Evolutionary conservation across 257 asterid species (phyloP).

Genomic region (Solanum clarkiae): DNA sequence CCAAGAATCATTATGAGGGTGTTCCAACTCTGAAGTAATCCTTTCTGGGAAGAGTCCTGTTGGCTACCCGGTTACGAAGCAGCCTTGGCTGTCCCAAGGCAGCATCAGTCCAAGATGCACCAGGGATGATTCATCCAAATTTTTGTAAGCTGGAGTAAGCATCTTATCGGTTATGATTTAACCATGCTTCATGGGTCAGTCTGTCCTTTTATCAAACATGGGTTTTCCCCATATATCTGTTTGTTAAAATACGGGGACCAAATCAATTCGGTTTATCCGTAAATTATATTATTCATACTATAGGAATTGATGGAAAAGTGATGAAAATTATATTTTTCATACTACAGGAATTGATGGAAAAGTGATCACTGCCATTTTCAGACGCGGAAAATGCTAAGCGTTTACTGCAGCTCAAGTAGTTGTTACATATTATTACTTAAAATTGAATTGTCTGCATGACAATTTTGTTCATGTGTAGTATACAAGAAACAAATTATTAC

Average conservation of each 20-base stretch:
- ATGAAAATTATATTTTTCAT: neutral
- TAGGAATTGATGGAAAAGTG: neutral
- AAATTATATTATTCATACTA: neutral
- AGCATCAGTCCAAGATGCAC: neutral
- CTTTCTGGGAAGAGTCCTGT: neutral
- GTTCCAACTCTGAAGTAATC: neutral
- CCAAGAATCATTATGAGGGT: neutral
- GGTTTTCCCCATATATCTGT: neutral
- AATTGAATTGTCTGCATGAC: neutral
- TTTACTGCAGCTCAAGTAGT: neutral
- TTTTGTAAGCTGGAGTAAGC: neutral
- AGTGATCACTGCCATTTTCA: neutral
- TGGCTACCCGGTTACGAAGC: neutral
- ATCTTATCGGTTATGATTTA: neutral
- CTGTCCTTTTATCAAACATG: neutral
- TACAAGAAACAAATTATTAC: neutral
- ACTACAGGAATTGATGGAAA: neutral
- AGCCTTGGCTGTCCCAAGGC: neutral
- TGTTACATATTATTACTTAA: neutral
- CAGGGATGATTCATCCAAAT: neutral
- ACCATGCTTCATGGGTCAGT: neutral
- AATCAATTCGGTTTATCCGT: neutral
- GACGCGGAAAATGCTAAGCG: neutral
- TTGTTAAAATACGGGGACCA: neutral
- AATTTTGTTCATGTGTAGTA: neutral